phyloP scores from a whole-genome alignment of 163 green algal genomes.

The Botryococcus braunii region DNA sequence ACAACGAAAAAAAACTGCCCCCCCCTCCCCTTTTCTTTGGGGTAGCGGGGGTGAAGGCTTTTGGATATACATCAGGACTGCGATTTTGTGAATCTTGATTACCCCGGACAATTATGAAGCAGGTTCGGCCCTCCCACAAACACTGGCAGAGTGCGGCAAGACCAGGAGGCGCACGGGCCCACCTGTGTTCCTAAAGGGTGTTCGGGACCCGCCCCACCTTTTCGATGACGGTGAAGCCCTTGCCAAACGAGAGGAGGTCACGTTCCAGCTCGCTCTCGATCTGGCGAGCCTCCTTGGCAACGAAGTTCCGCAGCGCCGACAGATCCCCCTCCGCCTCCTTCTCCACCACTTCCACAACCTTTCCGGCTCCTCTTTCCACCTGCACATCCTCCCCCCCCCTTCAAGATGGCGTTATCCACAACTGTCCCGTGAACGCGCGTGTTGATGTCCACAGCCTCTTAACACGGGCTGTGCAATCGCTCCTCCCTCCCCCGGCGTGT shows the following conservation, averaged over 20 bases:
- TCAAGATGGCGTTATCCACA: too few relatives aligned
- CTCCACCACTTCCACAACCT: constrained; percentile 17
- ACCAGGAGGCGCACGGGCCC: not conserved
- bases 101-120: not conserved
- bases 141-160: not conserved
- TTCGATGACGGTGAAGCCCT: constrained; percentile 54
- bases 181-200: not conserved
- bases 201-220: constrained; percentile 6
- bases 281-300: constrained; percentile 9
- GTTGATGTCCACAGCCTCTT: too few relatives aligned
- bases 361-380: too few relatives aligned
- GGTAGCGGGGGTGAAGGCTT: too few relatives aligned
- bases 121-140: not conserved
- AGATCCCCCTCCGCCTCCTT: constrained; percentile 8
- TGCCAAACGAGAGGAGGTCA: constrained; percentile 55
- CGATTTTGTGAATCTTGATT: not conserved
- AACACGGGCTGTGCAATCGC: too few relatives aligned
- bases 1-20: too few relatives aligned
- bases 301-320: constrained; percentile 15
- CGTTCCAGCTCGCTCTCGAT: constrained; percentile 29
- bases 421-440: too few relatives aligned
- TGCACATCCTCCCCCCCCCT: too few relatives aligned
- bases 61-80: not conserved
- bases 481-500: too few relatives aligned
- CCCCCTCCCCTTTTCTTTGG: too few relatives aligned